Conservation (phyloP, 306 rosid species). For the Biancaea sappan region DNA sequence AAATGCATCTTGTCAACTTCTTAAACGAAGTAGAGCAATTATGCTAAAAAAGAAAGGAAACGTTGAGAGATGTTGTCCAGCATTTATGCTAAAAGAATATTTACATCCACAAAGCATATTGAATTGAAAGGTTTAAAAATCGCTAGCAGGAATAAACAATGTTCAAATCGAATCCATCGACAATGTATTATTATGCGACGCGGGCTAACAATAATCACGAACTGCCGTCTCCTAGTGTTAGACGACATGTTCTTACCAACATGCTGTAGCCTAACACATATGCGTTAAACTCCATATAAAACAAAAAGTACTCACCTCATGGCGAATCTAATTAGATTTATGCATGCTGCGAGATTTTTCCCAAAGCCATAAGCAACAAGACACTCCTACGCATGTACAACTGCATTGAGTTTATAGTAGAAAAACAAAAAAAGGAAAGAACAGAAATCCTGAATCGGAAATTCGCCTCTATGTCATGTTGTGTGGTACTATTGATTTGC, state of each 20-base stretch:
- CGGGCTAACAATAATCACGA: constrained; percentile 10
- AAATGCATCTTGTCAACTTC: not conserved
- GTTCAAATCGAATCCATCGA: constrained; percentile 18
- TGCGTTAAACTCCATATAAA: constrained; percentile 15
- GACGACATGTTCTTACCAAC: constrained; percentile 35
- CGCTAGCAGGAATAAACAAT: constrained; percentile 19
- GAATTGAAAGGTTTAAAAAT: constrained; percentile 8
- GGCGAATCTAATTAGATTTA: not conserved
- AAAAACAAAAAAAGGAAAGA: not conserved
- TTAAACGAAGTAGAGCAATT: not conserved
- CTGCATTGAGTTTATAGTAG: not conserved
- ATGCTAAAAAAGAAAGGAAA: not conserved
- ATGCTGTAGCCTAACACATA: not conserved
- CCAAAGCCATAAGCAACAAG: not conserved
- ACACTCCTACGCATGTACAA: not conserved
- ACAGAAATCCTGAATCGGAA: not conserved
- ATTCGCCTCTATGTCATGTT: not conserved
- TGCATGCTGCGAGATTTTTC: constrained; percentile 24
- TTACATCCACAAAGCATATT: not conserved
- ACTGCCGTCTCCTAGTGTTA: not conserved
- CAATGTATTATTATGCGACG: not conserved
- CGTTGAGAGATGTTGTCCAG: constrained; percentile 5
- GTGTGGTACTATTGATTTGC: too few relatives aligned
- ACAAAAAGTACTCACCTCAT: constrained; percentile 13
- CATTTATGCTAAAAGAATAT: constrained; percentile 12